Base-by-base conservation (phyloP, 2,329 filamentous ascomycete species). In the Sarocladium brachiariae region DNA sequence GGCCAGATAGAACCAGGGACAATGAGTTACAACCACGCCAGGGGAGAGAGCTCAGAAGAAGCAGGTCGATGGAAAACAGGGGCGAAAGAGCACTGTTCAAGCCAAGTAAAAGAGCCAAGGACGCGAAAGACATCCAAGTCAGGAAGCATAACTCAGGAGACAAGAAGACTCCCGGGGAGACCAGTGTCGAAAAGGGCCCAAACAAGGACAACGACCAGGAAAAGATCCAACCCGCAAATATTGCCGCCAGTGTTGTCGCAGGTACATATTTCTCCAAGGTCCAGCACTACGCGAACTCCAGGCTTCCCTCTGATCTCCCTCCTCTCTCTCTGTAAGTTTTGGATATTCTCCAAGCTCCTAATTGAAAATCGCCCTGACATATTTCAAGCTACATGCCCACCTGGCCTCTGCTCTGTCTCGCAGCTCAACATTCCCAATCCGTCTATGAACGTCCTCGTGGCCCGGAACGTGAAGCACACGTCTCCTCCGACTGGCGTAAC, bases 201-300 rank as follows among this genome's bases (percentile, higher is more conserved):
- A 1, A 63, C 64, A 4, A 56, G 70, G 2, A 49, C 21, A 50
- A 51, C n/a, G n/a, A n/a, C n/a, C n/a, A n/a, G 48, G 30, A 45
- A 14, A 51, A 50, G 19, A n/a, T 33, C 1, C 50, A 51, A 27
- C 35, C 38, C 5, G 39, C 49, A 10, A 46, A 34, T n/a, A 46
- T 50, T 3, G 53, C 53, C 3, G 41, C 50, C 23, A 30, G 38
- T 25, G 50, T 54, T 21, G 65, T 70, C 2, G 72, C 74, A 10
- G 74, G 74, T 8, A 80, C 76, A 54, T 82, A 84, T 61, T 89
- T 90, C 57, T 76, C 82, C 13, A 95, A 93, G 64, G 86, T 89
- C 13, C 84, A 89, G 59, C 68, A 83, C 1, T 95, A 95, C 62
- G 76, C 80, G 41, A 95, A 95, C 63, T 87, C 89, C 2, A 81